phyloP scores from a whole-genome alignment of 345 rosid species.

The Odontarrhena argentea region DNA sequence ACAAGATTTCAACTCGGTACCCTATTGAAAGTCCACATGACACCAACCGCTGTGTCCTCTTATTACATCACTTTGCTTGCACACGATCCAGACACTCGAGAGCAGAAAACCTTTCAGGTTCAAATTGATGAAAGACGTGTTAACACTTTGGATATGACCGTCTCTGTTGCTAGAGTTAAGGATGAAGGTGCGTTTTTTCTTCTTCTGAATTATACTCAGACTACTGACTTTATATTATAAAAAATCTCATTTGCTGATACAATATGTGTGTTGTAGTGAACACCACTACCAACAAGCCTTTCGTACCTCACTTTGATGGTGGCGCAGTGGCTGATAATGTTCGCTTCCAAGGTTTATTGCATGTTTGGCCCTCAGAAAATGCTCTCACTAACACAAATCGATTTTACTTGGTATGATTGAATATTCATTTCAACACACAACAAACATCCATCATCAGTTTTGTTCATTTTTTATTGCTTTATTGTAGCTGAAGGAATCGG shows the following conservation, averaged over 20 bases:
- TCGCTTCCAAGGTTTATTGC: conserved; percentile 8
- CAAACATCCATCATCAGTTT: not conserved
- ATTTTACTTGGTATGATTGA: not conserved
- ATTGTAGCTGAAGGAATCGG: conserved; percentile 13
- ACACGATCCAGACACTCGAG: not conserved
- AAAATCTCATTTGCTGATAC: not conserved
- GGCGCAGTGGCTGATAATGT: not conserved
- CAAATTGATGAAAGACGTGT: not conserved
- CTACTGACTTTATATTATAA: not conserved
- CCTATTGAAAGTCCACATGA: not conserved
- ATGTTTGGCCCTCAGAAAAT: conserved; percentile 10
- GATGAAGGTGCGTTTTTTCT: not conserved
- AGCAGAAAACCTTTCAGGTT: conserved; percentile 10
- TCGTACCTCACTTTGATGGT: not conserved
- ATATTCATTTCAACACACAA: not conserved
- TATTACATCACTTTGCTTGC: conserved; percentile 7
- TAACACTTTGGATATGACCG: not conserved
- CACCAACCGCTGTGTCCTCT: not conserved
- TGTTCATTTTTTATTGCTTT: not conserved
- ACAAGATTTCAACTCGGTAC: not conserved
- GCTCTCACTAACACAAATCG: conserved; percentile 9
- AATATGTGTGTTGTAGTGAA: not conserved
- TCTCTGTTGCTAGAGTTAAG: not conserved
- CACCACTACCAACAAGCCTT: not conserved
- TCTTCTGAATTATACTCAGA: too few species aligned